phyloP scores from a whole-genome alignment of 2,329 filamentous ascomycete genomes.

The Aspergillus quadricinctus region DNA sequence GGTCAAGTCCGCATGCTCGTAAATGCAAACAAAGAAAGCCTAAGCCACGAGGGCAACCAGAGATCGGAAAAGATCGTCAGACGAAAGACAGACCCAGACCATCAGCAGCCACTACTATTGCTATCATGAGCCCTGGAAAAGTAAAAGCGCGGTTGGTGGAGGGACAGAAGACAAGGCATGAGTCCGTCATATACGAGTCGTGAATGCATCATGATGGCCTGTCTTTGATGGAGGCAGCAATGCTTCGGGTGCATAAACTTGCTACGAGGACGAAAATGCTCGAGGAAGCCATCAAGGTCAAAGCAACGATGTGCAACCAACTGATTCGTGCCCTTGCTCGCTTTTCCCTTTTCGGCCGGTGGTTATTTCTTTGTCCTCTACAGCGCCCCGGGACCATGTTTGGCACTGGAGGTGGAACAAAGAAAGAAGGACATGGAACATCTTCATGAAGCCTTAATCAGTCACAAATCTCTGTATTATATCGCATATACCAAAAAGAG shows the following conservation, averaged over 20 bases:
- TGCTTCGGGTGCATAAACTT: not conserved
- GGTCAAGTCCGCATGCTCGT: no score
- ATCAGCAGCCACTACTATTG: not conserved
- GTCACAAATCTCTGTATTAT: not conserved
- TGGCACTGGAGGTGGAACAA: not conserved
- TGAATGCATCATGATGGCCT: not conserved
- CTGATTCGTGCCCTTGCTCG: not conserved
- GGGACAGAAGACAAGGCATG: not conserved
- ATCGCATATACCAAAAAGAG: not conserved
- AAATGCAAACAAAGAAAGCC: not conserved
- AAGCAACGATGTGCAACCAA: not conserved
- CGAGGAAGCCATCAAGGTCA: not conserved
- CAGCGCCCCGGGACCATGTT: not conserved
- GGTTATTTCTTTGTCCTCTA: not conserved
- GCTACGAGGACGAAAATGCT: not conserved
- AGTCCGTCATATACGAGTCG: not conserved
- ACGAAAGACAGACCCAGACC: not conserved
- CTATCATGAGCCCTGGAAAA: not conserved
- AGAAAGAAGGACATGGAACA: not conserved
- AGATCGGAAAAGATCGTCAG: not conserved
- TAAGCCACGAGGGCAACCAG: not conserved
- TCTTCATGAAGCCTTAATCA: not conserved
- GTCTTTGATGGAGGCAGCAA: not conserved
- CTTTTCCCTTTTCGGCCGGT: not conserved
- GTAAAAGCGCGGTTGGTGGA: not conserved